Percentiles rank a stretch among this genome's conserved stretches.
phyloP scores from a whole-genome alignment of 2,329 filamentous ascomycete species.

The Aotearoamyces nothofagi region DNA sequence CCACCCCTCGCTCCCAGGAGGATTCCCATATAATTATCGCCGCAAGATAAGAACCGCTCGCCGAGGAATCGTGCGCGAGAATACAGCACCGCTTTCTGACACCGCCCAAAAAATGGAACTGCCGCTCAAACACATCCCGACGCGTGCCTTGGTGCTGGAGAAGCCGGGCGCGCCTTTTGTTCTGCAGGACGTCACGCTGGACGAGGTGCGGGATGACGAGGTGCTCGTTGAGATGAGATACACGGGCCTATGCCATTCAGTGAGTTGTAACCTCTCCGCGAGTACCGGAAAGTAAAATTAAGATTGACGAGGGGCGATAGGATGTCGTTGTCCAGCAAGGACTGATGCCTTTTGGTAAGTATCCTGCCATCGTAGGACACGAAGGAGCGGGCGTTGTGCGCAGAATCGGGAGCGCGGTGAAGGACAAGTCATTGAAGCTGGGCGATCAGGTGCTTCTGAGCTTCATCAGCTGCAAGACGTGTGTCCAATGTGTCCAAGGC shows the following conservation, averaged over 20 bases:
- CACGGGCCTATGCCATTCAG: conserved; percentile 16
- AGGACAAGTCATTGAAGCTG: conserved; percentile 6
- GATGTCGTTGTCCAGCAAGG: neutral
- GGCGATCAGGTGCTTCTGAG: conserved; percentile 18
- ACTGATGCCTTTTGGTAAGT: conserved; percentile 4
- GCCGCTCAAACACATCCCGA: too few species aligned
- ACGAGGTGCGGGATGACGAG: conserved; percentile 16
- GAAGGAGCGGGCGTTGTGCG: conserved; percentile 12
- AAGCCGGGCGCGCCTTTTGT: conserved; percentile 3
- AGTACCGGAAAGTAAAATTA: neutral
- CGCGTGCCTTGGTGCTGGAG: conserved; percentile 7
- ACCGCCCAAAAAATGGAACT: too few species aligned
- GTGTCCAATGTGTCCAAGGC: conserved; percentile 13
- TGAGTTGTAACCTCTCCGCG: conserved; percentile 1
- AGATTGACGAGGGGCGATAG: too few species aligned
- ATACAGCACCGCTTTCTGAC: too few species aligned
- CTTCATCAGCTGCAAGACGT: conserved; percentile 18
- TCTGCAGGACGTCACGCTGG: conserved; percentile 11
- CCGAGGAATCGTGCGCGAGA: too few species aligned
- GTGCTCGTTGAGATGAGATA: conserved; percentile 20
- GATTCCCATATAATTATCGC: too few species aligned
- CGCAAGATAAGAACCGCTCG: too few species aligned
- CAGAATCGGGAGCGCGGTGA: conserved; percentile 5
- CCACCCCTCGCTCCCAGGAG: too few species aligned
- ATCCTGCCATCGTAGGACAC: conserved; percentile 14